These are phyloP conservation scores for Talaromyces thailandensis DNA, from an alignment of 495 filamentous ascomycete genomes.

Conservation along the genomic window DNA sequence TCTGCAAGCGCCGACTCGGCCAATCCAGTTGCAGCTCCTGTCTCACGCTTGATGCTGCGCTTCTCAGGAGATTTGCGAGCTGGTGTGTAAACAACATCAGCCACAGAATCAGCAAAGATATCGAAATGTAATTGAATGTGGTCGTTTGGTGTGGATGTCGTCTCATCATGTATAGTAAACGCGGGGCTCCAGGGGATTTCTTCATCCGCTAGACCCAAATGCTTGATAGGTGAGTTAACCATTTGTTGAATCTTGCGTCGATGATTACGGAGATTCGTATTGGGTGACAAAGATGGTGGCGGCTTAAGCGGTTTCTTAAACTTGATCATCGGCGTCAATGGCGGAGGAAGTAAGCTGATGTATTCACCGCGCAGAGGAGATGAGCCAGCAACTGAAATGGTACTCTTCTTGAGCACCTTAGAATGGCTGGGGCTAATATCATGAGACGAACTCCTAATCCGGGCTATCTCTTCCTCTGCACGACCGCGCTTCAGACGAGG, in stretches of 20 bases:
- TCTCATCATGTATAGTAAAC: slow-evolving; percentile 55
- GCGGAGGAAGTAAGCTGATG: slow-evolving; percentile 58
- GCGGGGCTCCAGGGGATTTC: slow-evolving; percentile 68
- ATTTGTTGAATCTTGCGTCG: slow-evolving; percentile 78
- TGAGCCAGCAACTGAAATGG: slow-evolving; percentile 40
- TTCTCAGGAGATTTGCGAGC: slow-evolving; percentile 69
- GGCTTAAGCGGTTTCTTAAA: slow-evolving; percentile 75
- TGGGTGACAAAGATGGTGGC: slow-evolving; percentile 83
- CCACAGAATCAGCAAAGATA: slow-evolving; percentile 59
- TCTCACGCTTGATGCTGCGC: slow-evolving; percentile 55
- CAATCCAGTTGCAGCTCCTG: slow-evolving; percentile 41
- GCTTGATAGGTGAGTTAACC: slow-evolving; percentile 78
- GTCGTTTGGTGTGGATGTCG: slow-evolving; percentile 36
- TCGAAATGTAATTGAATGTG: slow-evolving; percentile 52
- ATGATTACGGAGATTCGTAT: slow-evolving; percentile 89
- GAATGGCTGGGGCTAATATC: slow-evolving; percentile 74
- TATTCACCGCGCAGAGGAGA: slow-evolving; percentile 51
- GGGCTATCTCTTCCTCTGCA: slow-evolving; percentile 91
- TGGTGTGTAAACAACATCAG: slow-evolving; percentile 37
- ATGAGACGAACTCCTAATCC: slow-evolving; percentile 84
- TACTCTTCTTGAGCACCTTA: slow-evolving; percentile 32
- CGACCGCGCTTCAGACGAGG: slow-evolving; percentile 78
- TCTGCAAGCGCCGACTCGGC: slow-evolving; percentile 52
- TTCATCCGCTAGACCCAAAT: slow-evolving; percentile 54
- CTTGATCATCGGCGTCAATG: slow-evolving; percentile 78